Evolutionary conservation across 2,329 filamentous ascomycete genomes (phyloP), one percentile per base, ranked within the genome.

Genomic region (Clonostachys sp.): DNA sequence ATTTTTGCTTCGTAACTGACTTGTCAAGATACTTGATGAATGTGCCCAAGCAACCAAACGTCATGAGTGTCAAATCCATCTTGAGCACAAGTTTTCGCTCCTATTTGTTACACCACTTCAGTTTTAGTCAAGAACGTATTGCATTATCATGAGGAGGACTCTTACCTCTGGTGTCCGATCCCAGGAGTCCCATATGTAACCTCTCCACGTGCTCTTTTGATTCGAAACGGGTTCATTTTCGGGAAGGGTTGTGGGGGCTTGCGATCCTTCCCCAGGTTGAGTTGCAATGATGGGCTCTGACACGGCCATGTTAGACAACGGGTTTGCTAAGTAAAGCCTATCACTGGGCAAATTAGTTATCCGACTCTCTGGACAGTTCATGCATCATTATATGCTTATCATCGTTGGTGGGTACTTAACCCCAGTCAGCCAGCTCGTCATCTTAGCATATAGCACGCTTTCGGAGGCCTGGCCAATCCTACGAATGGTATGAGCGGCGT

Each of bases 1-100:
- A n/a, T 14, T 12, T 34, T 8, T 30, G 24, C 24, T 10, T 30
- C 7, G 20, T 10, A 34, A 14, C 42, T 34, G 16, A 44, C 42
- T 44, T 44, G 30, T 46, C 45, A 30, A 46, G 18, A 14, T 40
- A 46, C 38, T 46, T 46, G 17, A 40, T 40, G 20, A 46, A 46
- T 13, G 45, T 46, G 2, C 45, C 45, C 6, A 46, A 18, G 16
- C 35, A 40, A 13, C 45, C 45, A 34, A 46, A 46, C 4, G 38
- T 38, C 35, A 46, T 40, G 13, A 46, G 45, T 6, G 45, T 46
- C 12, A 38, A 40, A 24, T 46, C 45, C 24, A 46, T 30, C 45
- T 44, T 46, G 12, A 38, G 45, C 12, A 46, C 41, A 14, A 46
- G 24, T 34, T 24, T 17, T 5, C 45, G 35, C 38, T 46, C 45